A percentile compares a stretch with the other conserved stretches of the same genome.
Conservation (phyloP, 345 rosid species). For the Aquilaria sinensis region DNA sequence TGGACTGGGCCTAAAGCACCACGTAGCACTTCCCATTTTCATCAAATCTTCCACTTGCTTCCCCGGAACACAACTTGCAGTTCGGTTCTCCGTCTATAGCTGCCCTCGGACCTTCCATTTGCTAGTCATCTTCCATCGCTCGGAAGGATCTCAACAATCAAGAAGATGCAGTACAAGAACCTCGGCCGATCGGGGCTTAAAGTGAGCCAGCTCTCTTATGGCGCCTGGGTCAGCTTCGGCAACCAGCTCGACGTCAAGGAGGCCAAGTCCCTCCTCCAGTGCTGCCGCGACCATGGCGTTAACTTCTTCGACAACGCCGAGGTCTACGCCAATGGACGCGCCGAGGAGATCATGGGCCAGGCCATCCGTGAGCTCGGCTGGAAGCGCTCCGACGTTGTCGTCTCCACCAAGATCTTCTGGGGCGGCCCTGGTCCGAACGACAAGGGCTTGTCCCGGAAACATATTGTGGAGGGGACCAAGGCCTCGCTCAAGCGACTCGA, state of each 20-base stretch:
- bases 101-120: no score
- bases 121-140: no score
- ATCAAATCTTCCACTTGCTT: no score
- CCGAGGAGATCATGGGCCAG: constrained; percentile 95
- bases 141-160: neutral
- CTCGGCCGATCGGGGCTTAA: constrained; percentile 76
- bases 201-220: constrained; percentile 81
- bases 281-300: constrained; percentile 82
- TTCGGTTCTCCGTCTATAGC: no score
- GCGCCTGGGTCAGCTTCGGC: constrained; percentile 91
- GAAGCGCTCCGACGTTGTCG: constrained; percentile 78
- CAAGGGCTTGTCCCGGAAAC: constrained; percentile 76
- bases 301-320: constrained; percentile 97
- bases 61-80: no score
- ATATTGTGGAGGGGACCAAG: constrained; percentile 84
- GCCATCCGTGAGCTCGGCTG: constrained; percentile 89
- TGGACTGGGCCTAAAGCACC: no score
- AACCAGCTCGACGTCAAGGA: constrained; percentile 92
- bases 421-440: constrained; percentile 93
- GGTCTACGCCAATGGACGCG: constrained; percentile 88
- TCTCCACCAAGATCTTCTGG: constrained; percentile 93
- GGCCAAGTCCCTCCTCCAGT: constrained; percentile 75
- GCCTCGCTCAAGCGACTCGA: constrained; percentile 82
- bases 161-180: constrained; percentile 72
- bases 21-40: no score